Evolutionary conservation across 768 basidiomycete genomes (phyloP).

Genomic region (Podaxis carcinomalis): DNA sequence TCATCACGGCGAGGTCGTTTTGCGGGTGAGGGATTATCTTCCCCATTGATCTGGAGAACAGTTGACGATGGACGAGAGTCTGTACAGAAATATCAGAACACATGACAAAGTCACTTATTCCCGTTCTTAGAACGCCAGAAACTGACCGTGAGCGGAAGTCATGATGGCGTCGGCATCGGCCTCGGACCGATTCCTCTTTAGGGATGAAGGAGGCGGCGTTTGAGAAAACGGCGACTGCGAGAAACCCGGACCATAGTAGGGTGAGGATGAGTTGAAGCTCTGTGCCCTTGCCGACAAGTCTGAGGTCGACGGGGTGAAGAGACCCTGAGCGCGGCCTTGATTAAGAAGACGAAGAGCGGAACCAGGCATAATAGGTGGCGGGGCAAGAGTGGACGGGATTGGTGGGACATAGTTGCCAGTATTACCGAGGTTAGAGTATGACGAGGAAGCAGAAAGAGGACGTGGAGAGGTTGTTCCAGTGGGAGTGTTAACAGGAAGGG

Average conservation of each 20-base stretch:
- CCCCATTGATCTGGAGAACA: conserved; percentile 45
- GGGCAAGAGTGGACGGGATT: conserved; percentile 57
- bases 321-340: conserved; percentile 81
- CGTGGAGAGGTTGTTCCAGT: conserved; percentile 51
- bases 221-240: conserved; percentile 48
- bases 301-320: conserved; percentile 83
- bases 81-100: conserved; percentile 38
- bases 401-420: conserved; percentile 39
- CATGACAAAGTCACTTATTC: conserved; percentile 1
- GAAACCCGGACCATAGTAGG: conserved; percentile 40
- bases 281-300: conserved; percentile 42
- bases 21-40: conserved; percentile 63
- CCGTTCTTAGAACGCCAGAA: background rate
- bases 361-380: conserved; percentile 85
- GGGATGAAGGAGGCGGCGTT: conserved; percentile 48
- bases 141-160: conserved; percentile 17
- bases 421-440: conserved; percentile 53
- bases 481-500: conserved; percentile 54
- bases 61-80: conserved; percentile 51
- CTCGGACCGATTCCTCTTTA: conserved; percentile 38
- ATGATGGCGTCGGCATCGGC: conserved; percentile 47
- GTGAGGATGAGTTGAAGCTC: conserved; percentile 50
- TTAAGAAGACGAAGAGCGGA: conserved; percentile 80
- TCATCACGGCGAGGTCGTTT: conserved; percentile 67
- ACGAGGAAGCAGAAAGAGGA: conserved; percentile 65